Evolutionary conservation across 805 yeast genomes (phyloP).

Genomic region (Starmerella scarabaei): DNA sequence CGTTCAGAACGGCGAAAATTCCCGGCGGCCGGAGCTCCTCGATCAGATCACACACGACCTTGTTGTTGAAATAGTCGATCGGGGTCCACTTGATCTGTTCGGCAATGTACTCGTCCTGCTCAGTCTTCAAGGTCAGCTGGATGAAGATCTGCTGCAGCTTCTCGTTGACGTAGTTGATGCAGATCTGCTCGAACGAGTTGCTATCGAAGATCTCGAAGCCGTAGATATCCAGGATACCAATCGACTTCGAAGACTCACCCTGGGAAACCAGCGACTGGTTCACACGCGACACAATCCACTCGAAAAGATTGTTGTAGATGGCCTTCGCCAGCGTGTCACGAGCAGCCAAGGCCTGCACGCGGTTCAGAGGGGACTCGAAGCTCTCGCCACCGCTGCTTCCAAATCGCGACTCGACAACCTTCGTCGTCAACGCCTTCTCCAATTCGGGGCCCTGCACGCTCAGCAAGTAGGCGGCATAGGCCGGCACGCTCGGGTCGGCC

Average conservation of each 20-base stretch:
- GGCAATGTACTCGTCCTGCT: conserved; percentile 91
- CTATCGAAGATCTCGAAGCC: conserved; percentile 94
- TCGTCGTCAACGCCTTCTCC: conserved; percentile 55
- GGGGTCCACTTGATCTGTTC: conserved; percentile 98
- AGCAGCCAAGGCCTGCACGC: conserved; percentile 81
- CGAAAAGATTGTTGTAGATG: conserved; percentile 79
- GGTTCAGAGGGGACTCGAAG: conserved; percentile 85
- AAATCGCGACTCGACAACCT: conserved; percentile 80
- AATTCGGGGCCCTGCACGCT: conserved; percentile 62
- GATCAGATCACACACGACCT: conserved; percentile 91
- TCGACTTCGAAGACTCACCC: conserved; percentile 38
- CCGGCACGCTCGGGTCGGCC: conserved; percentile 79
- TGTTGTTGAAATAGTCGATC: conserved; percentile 87
- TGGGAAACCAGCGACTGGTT: conserved; percentile 57
- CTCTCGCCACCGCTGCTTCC: conserved; percentile 85
- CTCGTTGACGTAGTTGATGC: conserved; percentile 92
- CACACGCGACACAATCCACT: conserved; percentile 91
- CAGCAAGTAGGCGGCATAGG: conserved; percentile 81
- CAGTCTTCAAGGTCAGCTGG: conserved; percentile 88
- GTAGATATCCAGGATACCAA: conserved; percentile 89
- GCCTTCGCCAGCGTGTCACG: conserved; percentile 94
- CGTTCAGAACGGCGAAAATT: conserved; percentile 88
- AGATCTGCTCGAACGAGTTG: conserved; percentile 87
- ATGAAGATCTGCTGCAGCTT: conserved; percentile 93
- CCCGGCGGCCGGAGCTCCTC: conserved; percentile 95